Percentiles rank a stretch among this genome's conserved stretches.
Conservation (phyloP, 345 rosid species). For the Sonneratia caseolaris region DNA sequence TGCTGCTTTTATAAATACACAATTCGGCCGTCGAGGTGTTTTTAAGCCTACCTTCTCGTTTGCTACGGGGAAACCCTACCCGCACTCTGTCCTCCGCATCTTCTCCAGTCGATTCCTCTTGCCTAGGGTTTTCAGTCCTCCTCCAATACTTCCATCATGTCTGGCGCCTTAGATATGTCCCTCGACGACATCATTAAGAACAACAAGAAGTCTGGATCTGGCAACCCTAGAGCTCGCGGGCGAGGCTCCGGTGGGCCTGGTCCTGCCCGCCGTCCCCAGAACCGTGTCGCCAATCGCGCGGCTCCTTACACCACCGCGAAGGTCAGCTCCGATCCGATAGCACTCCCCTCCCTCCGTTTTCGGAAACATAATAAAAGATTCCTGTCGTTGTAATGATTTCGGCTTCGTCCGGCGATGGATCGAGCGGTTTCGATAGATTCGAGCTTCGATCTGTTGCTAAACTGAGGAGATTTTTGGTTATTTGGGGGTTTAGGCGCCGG, state of each 20-base stretch:
- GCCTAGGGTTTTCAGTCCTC: conserved; percentile 1
- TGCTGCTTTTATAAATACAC: too few species aligned
- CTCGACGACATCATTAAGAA: conserved; percentile 90
- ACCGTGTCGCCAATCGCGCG: conserved; percentile 47
- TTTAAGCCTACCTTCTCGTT: background rate
- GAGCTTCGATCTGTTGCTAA: conserved; percentile 6
- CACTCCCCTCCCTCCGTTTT: conserved; percentile 2
- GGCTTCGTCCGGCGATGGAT: conserved; percentile 1
- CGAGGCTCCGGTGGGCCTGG: conserved; percentile 34
- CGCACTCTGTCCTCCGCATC: too few species aligned
- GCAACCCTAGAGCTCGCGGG: conserved; percentile 40
- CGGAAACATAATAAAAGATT: background rate
- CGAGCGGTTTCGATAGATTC: conserved; percentile 1
- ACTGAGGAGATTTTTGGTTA: conserved; percentile 10
- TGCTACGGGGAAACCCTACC: background rate
- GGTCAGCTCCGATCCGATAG: conserved; percentile 15
- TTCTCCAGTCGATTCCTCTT: conserved; percentile 1
- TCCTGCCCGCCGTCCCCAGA: conserved; percentile 57
- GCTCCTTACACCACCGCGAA: conserved; percentile 53
- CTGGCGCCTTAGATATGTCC: conserved; percentile 87
- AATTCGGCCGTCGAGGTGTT: background rate
- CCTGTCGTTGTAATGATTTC: background rate
- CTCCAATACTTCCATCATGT: conserved; percentile 30
- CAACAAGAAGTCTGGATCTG: conserved; percentile 66
- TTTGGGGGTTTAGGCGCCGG: conserved; percentile 63